These are phyloP conservation scores for Fusarium musae DNA, from an alignment of 2,329 filamentous ascomycete species.

Conservation along the genomic window DNA sequence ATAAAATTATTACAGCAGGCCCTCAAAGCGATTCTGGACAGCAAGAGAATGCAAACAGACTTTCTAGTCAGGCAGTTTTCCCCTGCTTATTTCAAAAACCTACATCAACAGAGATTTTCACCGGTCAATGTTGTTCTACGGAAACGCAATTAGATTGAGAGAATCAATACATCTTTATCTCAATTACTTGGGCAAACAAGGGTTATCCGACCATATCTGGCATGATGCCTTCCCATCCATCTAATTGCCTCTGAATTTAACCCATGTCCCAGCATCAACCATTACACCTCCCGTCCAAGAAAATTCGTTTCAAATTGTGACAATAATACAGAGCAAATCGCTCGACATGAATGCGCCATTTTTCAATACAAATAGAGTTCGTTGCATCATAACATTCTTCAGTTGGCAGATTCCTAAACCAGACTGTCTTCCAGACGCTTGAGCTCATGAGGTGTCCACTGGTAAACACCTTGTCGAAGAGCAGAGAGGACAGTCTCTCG, in stretches of 20 bases:
- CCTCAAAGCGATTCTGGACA: background rate
- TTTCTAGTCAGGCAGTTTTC: background rate
- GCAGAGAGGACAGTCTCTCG: conserved; percentile 48
- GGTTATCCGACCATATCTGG: conserved; percentile 41
- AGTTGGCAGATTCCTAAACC: conserved; percentile 46
- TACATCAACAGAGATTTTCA: background rate
- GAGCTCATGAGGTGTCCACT: conserved; percentile 49
- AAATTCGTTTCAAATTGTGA: conserved; percentile 49
- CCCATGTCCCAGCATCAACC: conserved; percentile 44
- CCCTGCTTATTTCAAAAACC: background rate
- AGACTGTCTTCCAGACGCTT: conserved; percentile 48
- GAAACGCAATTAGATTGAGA: background rate
- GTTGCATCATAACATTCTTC: conserved; percentile 30
- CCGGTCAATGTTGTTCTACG: background rate
- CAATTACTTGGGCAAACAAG: conserved; percentile 33
- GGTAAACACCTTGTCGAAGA: conserved; percentile 49
- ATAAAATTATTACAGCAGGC: background rate
- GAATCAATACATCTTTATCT: conserved; percentile 17
- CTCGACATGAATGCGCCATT: conserved; percentile 42
- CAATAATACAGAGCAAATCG: conserved; percentile 47
- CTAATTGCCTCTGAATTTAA: conserved; percentile 47
- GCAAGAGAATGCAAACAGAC: background rate
- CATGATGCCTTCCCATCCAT: conserved; percentile 42
- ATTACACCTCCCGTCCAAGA: conserved; percentile 51
- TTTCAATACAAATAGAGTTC: conserved; percentile 20